These are phyloP conservation scores for Daldinia vernicosa DNA, from an alignment of 495 filamentous ascomycete genomes.

Conservation along the genomic window DNA sequence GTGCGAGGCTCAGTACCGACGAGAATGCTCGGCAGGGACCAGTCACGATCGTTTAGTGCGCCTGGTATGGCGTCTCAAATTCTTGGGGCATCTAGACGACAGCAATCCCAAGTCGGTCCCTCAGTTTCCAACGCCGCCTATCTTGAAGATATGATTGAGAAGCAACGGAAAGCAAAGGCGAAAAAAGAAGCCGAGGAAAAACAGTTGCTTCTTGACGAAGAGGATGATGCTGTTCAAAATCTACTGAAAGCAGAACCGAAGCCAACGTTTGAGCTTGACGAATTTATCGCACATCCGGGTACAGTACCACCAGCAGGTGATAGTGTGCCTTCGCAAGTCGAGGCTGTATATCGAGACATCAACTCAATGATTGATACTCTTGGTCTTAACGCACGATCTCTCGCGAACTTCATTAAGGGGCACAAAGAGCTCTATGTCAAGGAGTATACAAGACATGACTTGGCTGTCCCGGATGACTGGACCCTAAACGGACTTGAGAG, in stretches of 20 bases:
- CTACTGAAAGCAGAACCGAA: constrained; percentile 57
- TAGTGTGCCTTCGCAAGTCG: constrained; percentile 79
- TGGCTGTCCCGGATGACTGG: constrained; percentile 73
- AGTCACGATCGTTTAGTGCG: constrained; percentile 65
- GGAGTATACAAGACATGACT: constrained; percentile 62
- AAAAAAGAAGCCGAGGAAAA: constrained; percentile 59
- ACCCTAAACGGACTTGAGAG: constrained; percentile 74
- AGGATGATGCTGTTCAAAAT: constrained; percentile 64
- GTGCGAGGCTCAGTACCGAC: constrained; percentile 63
- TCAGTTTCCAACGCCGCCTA: constrained; percentile 36
- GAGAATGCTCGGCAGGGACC: constrained; percentile 60
- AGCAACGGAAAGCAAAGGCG: constrained; percentile 54
- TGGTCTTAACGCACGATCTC: constrained; percentile 81
- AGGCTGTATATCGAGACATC: constrained; percentile 88
- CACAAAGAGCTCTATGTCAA: constrained; percentile 63
- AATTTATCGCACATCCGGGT: constrained; percentile 77
- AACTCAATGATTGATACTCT: constrained; percentile 96
- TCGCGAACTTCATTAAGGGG: constrained; percentile 75
- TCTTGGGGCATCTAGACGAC: constrained; percentile 46
- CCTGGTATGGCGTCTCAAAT: constrained; percentile 61
- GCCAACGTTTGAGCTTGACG: constrained; percentile 61
- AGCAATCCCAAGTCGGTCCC: constrained; percentile 34
- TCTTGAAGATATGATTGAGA: constrained; percentile 48
- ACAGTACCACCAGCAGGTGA: constrained; percentile 65
- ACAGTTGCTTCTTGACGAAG: constrained; percentile 61